Evolutionary conservation across 2,329 filamentous ascomycete genomes (phyloP).

Genomic region (Verticillium longisporum): DNA sequence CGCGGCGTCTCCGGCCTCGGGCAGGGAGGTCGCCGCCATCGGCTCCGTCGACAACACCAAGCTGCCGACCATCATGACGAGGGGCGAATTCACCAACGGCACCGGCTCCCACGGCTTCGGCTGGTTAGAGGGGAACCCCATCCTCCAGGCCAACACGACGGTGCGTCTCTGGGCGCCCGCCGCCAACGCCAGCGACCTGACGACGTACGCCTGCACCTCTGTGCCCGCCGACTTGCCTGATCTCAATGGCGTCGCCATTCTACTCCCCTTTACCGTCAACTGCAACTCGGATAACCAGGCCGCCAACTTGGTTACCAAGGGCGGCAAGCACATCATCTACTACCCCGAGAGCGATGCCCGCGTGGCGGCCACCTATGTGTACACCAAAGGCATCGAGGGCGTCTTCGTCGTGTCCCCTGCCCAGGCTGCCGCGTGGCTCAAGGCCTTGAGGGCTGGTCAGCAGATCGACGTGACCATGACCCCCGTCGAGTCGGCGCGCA

Average conservation of each 20-base stretch:
- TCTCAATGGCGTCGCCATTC: constrained; percentile 30
- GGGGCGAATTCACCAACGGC: constrained; percentile 2
- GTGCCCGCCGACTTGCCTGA: constrained; percentile 19
- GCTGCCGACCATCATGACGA: neutral
- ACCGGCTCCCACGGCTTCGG: constrained; percentile 6
- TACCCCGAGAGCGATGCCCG: constrained; percentile 17
- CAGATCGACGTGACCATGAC: constrained; percentile 15
- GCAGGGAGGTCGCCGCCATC: constrained; percentile 15
- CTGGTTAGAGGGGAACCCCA: constrained; percentile 5
- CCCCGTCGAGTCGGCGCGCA: constrained; percentile 5
- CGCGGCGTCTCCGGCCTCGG: constrained; percentile 15
- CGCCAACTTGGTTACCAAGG: constrained; percentile 29
- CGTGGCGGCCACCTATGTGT: neutral
- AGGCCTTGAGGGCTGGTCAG: constrained; percentile 13
- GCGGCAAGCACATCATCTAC: constrained; percentile 33
- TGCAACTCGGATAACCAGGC: constrained; percentile 29
- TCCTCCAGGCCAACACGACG: constrained; percentile 4
- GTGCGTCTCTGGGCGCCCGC: constrained; percentile 3
- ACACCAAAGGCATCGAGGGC: constrained; percentile 6
- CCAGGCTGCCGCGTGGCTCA: constrained; percentile 16
- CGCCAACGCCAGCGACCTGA: neutral
- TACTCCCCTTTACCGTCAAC: constrained; percentile 13
- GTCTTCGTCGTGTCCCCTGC: constrained; percentile 10
- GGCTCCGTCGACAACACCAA: constrained; percentile 16
- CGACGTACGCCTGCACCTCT: constrained; percentile 3